Base-by-base conservation (phyloP, 805 yeast species). In the Wickerhamia fluorescens region DNA sequence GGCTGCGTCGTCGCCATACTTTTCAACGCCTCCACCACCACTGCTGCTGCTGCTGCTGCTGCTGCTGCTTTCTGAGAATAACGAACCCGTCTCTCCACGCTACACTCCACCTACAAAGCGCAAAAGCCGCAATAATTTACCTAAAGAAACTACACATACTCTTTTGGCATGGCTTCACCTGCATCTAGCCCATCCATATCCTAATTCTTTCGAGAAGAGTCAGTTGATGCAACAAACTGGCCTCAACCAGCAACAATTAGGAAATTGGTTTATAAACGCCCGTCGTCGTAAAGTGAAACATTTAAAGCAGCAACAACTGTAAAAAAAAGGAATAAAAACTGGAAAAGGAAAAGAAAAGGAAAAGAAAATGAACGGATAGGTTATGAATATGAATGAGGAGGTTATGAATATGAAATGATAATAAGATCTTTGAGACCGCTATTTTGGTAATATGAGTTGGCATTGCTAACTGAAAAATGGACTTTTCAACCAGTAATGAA, bases 251-350 rank as follows among this genome's bases (percentile, higher is more conserved):
- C 85, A 81, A 36, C 95, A 84, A 53, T 66, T 84, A 36, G 71
- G 82, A 40, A 85, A 84, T 49, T 84, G 95, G 95, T 84, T 84
- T 45, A 85, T 84, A 47, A 84, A 84, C 49, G 94, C 89, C 12
- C 71, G 95, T 43, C 66, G 94, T 45, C 64, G 95, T 41, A 75
- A 81, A 47, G 70, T 84, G 29, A 71, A 68, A 47, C 44, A 52
- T 24, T 53, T 73, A 36, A 64, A 69, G 41, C 70, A 69, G 37
- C 58, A 55, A 32, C n/a, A n/a, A n/a, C n/a, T n/a, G n/a, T n/a
- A n/a, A n/a, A n/a, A n/a, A n/a, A n/a, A n/a, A n/a, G n/a, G n/a
- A n/a, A n/a, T n/a, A n/a, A n/a, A n/a, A n/a, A n/a, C n/a, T n/a
- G n/a, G n/a, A n/a, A n/a, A n/a, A n/a, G n/a, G n/a, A n/a, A n/a